Evolutionary conservation across 148 eudicot genomes (phyloP).

Genomic region (Cornus kousa): DNA sequence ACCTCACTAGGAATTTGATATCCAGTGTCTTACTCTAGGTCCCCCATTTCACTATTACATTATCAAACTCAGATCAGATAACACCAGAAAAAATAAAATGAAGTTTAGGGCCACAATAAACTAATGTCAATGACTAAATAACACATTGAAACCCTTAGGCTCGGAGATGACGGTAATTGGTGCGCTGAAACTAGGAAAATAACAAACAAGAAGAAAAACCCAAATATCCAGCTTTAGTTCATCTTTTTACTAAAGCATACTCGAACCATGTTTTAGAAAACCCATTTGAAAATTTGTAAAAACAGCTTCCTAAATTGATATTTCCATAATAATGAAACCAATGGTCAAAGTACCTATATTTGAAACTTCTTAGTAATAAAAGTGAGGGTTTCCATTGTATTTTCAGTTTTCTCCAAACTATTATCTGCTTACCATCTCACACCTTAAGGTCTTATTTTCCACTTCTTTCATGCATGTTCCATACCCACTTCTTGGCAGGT

Average conservation of each 20-base stretch:
- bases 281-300: not conserved
- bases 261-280: not conserved
- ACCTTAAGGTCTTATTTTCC: not conserved
- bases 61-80: not conserved
- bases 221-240: not conserved
- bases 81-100: not conserved
- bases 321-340: not conserved
- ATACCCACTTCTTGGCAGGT: not conserved
- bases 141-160: not conserved
- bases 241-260: not conserved
- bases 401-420: not conserved
- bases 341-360: not conserved
- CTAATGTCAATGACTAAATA: not conserved
- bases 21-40: not conserved
- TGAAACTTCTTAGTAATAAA: not conserved
- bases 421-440: not conserved
- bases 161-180: not conserved
- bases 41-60: not conserved
- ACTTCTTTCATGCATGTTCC: not conserved
- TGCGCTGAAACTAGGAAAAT: not conserved
- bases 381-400: not conserved
- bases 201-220: not conserved
- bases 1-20: not conserved
- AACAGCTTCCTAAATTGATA: not conserved
- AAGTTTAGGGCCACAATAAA: not conserved